These are phyloP conservation scores for Sporobolomyces pararoseus DNA, from an alignment of 768 basidiomycete genomes.

Conservation along the genomic window DNA sequence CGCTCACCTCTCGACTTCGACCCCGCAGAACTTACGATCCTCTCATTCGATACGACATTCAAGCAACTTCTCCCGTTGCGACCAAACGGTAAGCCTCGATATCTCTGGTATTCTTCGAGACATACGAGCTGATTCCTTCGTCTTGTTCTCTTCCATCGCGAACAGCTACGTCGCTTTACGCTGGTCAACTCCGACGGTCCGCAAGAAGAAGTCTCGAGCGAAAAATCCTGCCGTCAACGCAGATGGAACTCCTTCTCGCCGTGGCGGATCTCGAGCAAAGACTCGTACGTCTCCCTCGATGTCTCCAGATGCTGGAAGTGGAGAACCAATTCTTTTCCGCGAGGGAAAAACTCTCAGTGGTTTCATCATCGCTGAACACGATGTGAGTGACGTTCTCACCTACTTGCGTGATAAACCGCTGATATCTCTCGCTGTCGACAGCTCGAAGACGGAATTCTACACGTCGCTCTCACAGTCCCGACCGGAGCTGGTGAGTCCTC, in stretches of 20 bases:
- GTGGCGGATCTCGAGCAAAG: not conserved
- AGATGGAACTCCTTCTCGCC: not conserved
- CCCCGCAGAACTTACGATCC: slow-evolving; percentile 30
- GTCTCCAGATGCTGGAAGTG: not conserved
- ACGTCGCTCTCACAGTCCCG: slow-evolving; percentile 19
- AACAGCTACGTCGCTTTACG: slow-evolving; percentile 34
- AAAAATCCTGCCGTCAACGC: slow-evolving; percentile 5
- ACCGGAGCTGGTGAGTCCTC: slow-evolving; percentile 26
- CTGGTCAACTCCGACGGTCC: slow-evolving; percentile 20
- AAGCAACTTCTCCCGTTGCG: not conserved
- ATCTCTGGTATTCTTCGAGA: not conserved
- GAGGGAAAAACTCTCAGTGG: slow-evolving; percentile 28
- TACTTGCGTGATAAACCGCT: too few relatives aligned
- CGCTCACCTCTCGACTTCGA: too few relatives aligned
- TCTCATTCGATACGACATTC: slow-evolving; percentile 20
- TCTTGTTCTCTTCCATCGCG: not conserved
- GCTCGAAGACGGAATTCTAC: slow-evolving; percentile 22
- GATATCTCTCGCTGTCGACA: not conserved
- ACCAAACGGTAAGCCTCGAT: slow-evolving; percentile 3
- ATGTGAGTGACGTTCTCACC: slow-evolving; percentile 15
- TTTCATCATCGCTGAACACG: slow-evolving; percentile 33
- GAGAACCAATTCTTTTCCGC: not conserved
- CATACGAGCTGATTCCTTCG: not conserved
- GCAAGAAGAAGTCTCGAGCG: slow-evolving; percentile 28
- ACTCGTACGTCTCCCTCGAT: not conserved